Conservation (phyloP, 2,329 filamentous ascomycete species). For the Cordyceps tenuipes region DNA sequence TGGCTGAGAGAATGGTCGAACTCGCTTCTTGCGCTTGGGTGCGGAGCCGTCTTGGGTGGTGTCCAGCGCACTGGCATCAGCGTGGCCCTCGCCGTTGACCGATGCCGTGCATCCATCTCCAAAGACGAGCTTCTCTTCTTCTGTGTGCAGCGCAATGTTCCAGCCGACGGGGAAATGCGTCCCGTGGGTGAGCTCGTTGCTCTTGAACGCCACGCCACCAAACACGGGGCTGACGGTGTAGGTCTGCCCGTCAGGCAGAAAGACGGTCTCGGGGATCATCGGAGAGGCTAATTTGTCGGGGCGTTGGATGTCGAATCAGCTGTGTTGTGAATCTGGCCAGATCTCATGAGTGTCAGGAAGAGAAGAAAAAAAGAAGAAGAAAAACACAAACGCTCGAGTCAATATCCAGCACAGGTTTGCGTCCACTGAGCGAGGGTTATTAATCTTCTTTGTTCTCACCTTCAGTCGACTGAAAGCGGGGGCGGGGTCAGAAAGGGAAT, state of each 20-base stretch:
- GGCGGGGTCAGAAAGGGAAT: slow-evolving; percentile 5
- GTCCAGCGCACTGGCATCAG: slow-evolving; percentile 9
- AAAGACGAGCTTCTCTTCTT: slow-evolving; percentile 27
- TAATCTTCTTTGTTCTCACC: neutral
- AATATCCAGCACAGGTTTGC: neutral
- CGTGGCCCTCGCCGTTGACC: neutral
- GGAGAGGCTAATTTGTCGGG: neutral
- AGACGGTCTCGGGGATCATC: slow-evolving; percentile 42
- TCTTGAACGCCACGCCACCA: slow-evolving; percentile 85
- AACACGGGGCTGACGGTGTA: slow-evolving; percentile 79
- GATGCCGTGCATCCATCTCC: neutral
- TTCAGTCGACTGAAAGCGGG: neutral
- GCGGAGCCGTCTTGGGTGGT: neutral
- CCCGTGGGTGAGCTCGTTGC: slow-evolving; percentile 61
- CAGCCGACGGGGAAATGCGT: slow-evolving; percentile 76
- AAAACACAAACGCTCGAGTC: neutral
- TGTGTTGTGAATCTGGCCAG: too few relatives aligned
- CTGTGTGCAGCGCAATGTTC: slow-evolving; percentile 78
- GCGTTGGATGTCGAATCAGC: neutral
- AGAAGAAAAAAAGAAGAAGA: neutral
- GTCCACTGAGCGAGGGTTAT: slow-evolving; percentile 1
- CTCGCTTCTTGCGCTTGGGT: slow-evolving; percentile 17
- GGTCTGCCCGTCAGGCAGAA: slow-evolving; percentile 80
- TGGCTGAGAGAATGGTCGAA: slow-evolving; percentile 52
- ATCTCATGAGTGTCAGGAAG: too few relatives aligned